These are phyloP conservation scores for Lobosporangium transversale DNA, from an alignment of 192 early-diverging fungal species.

Conservation along the genomic window DNA sequence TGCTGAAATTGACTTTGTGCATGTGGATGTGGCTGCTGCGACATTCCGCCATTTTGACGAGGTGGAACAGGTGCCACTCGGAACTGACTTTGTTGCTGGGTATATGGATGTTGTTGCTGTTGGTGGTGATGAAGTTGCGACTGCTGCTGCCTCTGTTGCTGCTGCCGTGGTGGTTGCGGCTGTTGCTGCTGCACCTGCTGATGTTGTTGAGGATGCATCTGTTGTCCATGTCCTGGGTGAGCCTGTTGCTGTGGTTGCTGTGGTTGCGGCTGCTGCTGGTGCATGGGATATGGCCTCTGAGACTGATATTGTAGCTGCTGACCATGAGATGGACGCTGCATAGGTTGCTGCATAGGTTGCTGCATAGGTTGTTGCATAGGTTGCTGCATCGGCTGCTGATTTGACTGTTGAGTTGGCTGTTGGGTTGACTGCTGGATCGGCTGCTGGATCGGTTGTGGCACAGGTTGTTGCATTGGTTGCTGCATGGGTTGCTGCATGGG, in stretches of 20 bases:
- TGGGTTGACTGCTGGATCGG: conserved; percentile 11
- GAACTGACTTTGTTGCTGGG: conserved; percentile 11
- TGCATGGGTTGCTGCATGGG: conserved; percentile 4
- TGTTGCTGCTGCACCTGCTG: conserved; percentile 12
- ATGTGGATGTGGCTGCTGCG: conserved; percentile 6
- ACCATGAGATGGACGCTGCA: not conserved
- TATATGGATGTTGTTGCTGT: conserved; percentile 14
- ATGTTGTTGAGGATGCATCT: conserved; percentile 10
- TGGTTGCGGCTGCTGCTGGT: conserved; percentile 11
- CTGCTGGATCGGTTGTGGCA: conserved; percentile 13
- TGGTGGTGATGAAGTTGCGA: not conserved
- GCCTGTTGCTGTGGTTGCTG: conserved; percentile 1
- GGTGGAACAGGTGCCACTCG: not conserved
- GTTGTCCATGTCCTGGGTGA: conserved; percentile 1
- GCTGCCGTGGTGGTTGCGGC: not conserved
- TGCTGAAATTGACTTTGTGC: not conserved
- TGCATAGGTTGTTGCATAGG: not conserved
- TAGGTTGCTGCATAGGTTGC: conserved; percentile 5
- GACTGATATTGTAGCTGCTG: conserved; percentile 17
- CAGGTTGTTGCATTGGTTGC: conserved; percentile 15
- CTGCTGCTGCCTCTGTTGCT: conserved; percentile 8
- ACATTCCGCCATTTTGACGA: not conserved
- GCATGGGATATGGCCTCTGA: conserved; percentile 6
- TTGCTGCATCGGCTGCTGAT: conserved; percentile 17
- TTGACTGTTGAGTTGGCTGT: not conserved